phyloP scores from a whole-genome alignment of 768 basidiomycete genomes.

The Suillus discolor region DNA sequence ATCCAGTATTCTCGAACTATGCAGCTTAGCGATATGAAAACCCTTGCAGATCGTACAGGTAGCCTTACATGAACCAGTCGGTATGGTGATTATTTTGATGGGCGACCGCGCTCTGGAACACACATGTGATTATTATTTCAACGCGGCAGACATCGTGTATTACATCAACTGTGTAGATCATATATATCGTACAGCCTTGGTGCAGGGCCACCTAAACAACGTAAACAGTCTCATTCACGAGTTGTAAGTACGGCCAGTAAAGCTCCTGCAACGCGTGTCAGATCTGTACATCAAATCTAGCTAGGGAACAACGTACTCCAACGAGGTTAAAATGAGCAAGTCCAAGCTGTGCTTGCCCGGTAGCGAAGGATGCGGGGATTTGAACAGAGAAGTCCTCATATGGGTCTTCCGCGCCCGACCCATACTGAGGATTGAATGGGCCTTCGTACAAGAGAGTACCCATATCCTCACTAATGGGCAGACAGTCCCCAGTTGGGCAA shows the following conservation, averaged over 20 bases:
- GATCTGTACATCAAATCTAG: neutral
- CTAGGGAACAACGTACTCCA: constrained; percentile 31
- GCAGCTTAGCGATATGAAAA: neutral
- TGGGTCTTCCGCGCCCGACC: constrained; percentile 27
- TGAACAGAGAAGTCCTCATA: constrained; percentile 43
- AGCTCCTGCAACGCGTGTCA: neutral
- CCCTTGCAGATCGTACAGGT: neutral
- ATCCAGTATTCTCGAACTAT: neutral
- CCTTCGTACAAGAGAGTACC: constrained; percentile 46
- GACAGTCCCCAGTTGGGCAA: constrained; percentile 30
- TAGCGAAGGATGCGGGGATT: constrained; percentile 31
- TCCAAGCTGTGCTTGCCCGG: constrained; percentile 34
- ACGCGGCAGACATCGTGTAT: neutral
- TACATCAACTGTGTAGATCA: neutral
- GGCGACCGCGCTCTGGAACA: neutral
- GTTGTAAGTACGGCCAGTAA: neutral
- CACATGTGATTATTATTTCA: neutral
- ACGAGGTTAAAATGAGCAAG: constrained; percentile 35
- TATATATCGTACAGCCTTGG: neutral
- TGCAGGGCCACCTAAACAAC: neutral
- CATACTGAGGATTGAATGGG: constrained; percentile 37
- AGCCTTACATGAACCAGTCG: neutral
- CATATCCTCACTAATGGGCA: constrained; percentile 29
- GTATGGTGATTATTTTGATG: neutral
- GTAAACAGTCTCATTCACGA: constrained; percentile 1